Base-by-base conservation (phyloP, 164 flowering plant genomes). In the Platanus orientalis region DNA sequence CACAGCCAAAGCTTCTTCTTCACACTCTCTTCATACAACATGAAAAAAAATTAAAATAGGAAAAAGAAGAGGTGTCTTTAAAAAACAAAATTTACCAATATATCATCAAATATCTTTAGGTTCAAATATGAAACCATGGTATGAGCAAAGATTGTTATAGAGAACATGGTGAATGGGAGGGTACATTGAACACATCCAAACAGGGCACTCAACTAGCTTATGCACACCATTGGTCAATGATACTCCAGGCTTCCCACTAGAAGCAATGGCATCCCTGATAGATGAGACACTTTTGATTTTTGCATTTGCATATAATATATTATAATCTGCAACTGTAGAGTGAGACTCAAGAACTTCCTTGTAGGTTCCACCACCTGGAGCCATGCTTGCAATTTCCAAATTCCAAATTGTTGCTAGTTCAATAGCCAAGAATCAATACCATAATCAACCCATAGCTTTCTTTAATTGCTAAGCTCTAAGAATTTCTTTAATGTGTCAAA, bases 141-240 rank as follows among this genome's bases (percentile, higher is more conserved):
- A 27, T 26, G 56, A 27, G 39, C 17, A 25, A 17, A 3, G 30
- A 36, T 1, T 49, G 26, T 21, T 21, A 59, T 49, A 62, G 64
- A 59, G 54, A 65, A 89, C 92, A 92, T 86, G 92, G 68, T 83
- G 84, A 69, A 89, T 83, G 29, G 92, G 92, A 63, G 90, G 90
- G 72, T 83, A 86, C 90, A 86, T 84, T 55, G 77, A 78, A 70
- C 56, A 70, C 60, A 72, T 76, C 70, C 96, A 86, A 54, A 83
- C 86, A 47, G 88, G 84, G 61, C 95, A 88, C 64, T 79, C 82
- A 61, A 88, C 91, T 27, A 88, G 83, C 71, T 83, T 88, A 68
- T 83, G 80, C 57, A 89, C 90, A 57, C 84, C 82, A 73, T 70
- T 81, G 47, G 76, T 76, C 50, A 87, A 79, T 48, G 75, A 70